Percentiles rank a stretch among this genome's conserved stretches.
phyloP scores from a whole-genome alignment of 2,329 filamentous ascomycete genomes.

The Cadophora sp. region DNA sequence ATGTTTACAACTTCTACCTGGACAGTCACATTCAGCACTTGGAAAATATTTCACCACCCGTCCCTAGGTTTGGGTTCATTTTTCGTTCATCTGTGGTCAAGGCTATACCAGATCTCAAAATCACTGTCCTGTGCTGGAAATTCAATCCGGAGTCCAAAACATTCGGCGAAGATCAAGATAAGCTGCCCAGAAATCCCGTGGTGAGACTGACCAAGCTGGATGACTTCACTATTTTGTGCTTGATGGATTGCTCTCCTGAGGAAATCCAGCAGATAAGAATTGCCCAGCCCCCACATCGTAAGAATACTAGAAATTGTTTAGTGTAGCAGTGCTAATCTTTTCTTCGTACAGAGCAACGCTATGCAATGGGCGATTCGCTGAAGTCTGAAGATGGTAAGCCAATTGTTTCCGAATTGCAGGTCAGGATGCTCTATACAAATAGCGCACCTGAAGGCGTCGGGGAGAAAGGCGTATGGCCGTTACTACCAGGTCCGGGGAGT shows the following conservation, averaged over 20 bases:
- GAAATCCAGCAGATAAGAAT: conserved; percentile 44
- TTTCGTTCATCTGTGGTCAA: conserved; percentile 48
- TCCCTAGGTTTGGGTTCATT: conserved; percentile 50
- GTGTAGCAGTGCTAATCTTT: too few relatives aligned
- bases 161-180: neutral
- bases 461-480: conserved; percentile 3
- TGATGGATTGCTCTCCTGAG: conserved; percentile 44
- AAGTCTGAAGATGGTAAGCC: neutral
- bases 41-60: conserved; percentile 36
- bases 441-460: neutral
- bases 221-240: conserved; percentile 45
- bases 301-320: neutral
- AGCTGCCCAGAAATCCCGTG: conserved; percentile 8
- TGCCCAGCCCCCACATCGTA: conserved; percentile 48
- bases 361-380: conserved; percentile 7
- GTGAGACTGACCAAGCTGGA: conserved; percentile 20
- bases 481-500: neutral
- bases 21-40: conserved; percentile 23
- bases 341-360: conserved; percentile 44
- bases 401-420: neutral
- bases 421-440: conserved; percentile 15
- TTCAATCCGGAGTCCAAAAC: neutral
- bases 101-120: conserved; percentile 49
- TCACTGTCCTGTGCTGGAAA: conserved; percentile 30
- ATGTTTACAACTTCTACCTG: conserved; percentile 46